Evolutionary conservation across 1,139 yeast genomes (phyloP).

Genomic region (Pichiaceae sp.): DNA sequence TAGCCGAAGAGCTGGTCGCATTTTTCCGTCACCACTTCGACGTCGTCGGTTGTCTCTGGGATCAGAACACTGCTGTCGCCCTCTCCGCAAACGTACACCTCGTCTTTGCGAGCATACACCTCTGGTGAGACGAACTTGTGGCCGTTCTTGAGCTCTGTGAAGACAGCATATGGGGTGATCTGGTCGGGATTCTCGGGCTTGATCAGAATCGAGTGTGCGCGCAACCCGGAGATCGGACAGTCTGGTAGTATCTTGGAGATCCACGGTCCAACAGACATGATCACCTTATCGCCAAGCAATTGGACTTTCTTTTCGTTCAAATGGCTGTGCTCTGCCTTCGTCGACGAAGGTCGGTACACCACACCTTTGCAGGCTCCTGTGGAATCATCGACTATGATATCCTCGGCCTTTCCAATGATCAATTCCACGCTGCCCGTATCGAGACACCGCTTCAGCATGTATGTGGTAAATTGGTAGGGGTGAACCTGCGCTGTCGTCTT

Average conservation of each 20-base stretch:
- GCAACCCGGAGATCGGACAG: constrained; percentile 84
- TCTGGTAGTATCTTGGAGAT: constrained; percentile 82
- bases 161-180: constrained; percentile 88
- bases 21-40: constrained; percentile 76
- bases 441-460: constrained; percentile 68
- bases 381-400: constrained; percentile 53
- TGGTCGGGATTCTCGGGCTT: constrained; percentile 63
- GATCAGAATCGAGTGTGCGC: constrained; percentile 93
- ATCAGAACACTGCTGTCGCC: constrained; percentile 86
- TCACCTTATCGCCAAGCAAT: constrained; percentile 62
- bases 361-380: constrained; percentile 63
- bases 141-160: constrained; percentile 75
- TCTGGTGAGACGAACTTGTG: constrained; percentile 78
- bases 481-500: constrained; percentile 96
- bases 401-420: constrained; percentile 74
- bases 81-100: constrained; percentile 95
- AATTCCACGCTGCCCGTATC: constrained; percentile 81
- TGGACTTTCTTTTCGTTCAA: constrained; percentile 26
- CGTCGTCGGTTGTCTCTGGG: constrained; percentile 93
- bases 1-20: constrained; percentile 82
- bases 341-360: constrained; percentile 51
- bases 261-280: constrained; percentile 95
- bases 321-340: constrained; percentile 29
- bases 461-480: constrained; percentile 86
- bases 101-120: constrained; percentile 90